Base-by-base conservation (phyloP, 257 asterid genomes). In the Mentha longifolia region DNA sequence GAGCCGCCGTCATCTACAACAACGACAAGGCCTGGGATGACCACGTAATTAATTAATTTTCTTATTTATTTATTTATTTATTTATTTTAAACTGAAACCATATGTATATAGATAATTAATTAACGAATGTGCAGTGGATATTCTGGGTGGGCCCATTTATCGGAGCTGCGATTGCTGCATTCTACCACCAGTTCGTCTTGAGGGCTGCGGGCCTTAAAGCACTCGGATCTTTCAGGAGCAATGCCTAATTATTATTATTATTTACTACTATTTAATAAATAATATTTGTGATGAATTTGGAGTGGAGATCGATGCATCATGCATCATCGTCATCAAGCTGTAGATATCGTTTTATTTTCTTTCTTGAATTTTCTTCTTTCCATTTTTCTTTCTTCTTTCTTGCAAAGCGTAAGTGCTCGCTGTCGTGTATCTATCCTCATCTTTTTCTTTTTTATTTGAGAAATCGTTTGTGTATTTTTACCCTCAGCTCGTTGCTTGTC, bases 1-100 rank as follows among this genome's bases (percentile, higher is more conserved):
- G 97, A 2, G 95, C 97, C 66, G 97, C 97, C 35, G 95, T 90
- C 17, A 90, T 90, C 81, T 86, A 14, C 80, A 82, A 90, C 85
- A 55, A 74, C 4, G 77, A 50, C n/a, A 82, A 86, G 75, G 70
- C 81, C 42, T 90, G 97, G 97, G 92, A 90, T 79, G 92, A 90
- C 50, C 97, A 90, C 5, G 97, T 88, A 72, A 67, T 81, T 59
- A 0, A 2, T 28, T 3, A 28, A 2, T 28, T 2, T 28, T 28
- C 3, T 28, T 28, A 28, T 28, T 28, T 28, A 22, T 22, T 22
- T 22, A 22, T 22, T 22, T n/a, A n/a, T n/a, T n/a, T n/a, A n/a
- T n/a, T n/a, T n/a, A n/a, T n/a, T n/a, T n/a, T n/a, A n/a, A n/a
- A n/a, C n/a, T n/a, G n/a, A n/a, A n/a, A n/a, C n/a, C n/a, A n/a